Evolutionary conservation across 371 early-diverging fungal species (phyloP), one percentile per base, ranked within the genome.

Genomic region (Mortierella sp.): DNA sequence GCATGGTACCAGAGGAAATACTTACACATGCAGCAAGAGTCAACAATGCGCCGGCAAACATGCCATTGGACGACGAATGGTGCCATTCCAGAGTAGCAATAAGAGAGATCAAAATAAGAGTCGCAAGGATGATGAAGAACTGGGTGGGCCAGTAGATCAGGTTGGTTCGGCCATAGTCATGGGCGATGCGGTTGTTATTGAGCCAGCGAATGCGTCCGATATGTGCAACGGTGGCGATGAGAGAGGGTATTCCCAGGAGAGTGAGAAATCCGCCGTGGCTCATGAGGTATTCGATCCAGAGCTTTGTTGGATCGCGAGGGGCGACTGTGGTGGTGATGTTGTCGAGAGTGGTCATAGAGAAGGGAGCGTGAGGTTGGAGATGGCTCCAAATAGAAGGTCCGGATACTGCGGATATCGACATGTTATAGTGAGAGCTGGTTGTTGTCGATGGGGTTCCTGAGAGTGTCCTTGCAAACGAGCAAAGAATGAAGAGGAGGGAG

Each of bases 91-190:
- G 51, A 43, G 51, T 26, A 31, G 51, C 48, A 6, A 59, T 5
- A 2, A 72, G 51, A 28, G 24, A 10, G 19, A 76, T 34, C 16
- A 81, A 24, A 21, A 81, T 46, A 16, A 71, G n/a, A 53, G 78
- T 70, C 0, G 78, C 76, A 40, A 75, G 16, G 13, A 28, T 8
- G 31, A 81, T 75, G 40, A 70, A 81, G 21, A 76, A 31, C 70
- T 85, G 85, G 3, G 81, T 59, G 1, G 81, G 81, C 85, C 85
- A 85, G 69, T 76, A 85, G 73, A 81, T 85, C 73, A 69, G n/a
- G 1, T 51, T 43, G 24, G 85, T 85, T 9, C 78, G 43, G 44
- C 85, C 85, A 51, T 78, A 85, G n/a, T 13, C 11, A 48, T 81
- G 81, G 16, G 77, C 76, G 1, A 19, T 28, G n/a, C 77, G 26